Evolutionary conservation across 108 stramenopile genomes (phyloP), one percentile per base, ranked within the genome.

Genomic region (Cyclotella kingstonii): DNA sequence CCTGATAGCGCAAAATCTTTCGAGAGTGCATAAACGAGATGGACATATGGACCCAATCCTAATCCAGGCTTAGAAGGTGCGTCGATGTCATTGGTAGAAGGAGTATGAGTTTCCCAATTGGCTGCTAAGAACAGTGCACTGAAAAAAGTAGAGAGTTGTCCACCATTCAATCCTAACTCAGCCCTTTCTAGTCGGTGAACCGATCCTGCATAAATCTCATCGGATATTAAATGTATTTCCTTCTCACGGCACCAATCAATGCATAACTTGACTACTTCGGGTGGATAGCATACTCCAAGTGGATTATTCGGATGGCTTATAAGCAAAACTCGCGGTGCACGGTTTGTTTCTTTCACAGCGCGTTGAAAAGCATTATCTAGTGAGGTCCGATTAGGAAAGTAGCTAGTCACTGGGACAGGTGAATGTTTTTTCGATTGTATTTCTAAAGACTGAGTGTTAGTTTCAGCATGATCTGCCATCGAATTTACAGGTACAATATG

Each of bases 1-100:
- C 94, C 94, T 4, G 87, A 89, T 22, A 87, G 65, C 4, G 84
- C 88, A 77, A 90, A 92, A 75, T 95, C 94, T 73, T 95, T 95
- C 31, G 86, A 88, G 30, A 94, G 67, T 14, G 87, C 75, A 43
- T 89, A 94, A 3, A 94, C 89, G 9, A 88, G 60, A 60, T 94
- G 93, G 43, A 91, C 58, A 60, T 80, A 87, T 25, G 87, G 85
- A 8, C 90, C 90, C 3, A 91, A 59, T 22, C 83, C 83, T 40
- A 83, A 63, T 40, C 77, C 74, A 25, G 25, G 30, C 6, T 76
- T 45, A 18, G 36, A 11, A 15, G 42, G 14, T 14, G 10, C 14
- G 12, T 2, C 11, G 36, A 36, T 36, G 36, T 9, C 7, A 11
- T 11, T 7, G 36, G 36, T 36, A 7, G 43, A 5, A 18, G 43